Evolutionary conservation across 2,329 filamentous ascomycete species (phyloP), one percentile per base, ranked within the genome.

Genomic region (Aspergillus sp.): DNA sequence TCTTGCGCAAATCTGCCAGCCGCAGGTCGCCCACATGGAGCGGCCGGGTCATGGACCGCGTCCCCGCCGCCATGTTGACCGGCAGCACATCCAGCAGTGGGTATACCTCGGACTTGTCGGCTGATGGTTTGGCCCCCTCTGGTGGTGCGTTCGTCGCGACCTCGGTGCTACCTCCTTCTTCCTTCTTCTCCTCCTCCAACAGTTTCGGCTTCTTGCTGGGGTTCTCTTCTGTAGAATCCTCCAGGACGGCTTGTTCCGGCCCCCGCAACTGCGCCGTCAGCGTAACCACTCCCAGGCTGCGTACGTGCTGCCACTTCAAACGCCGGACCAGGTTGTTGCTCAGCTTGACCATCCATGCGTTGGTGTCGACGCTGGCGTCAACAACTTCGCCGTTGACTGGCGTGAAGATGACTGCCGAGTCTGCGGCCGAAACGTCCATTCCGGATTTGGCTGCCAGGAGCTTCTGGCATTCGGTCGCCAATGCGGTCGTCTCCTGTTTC

Each of bases 351-450:
- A 91, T 89, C 95, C 96, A 99, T 4, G 95, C 93, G 73, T 98
- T 97, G 5, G 94, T 98, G 74, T 99, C 95, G 45, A 98, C 94
- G 71, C 93, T 97, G 12, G 94, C 95, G 75, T 99, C 89, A 45
- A 99, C 84, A 13, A 83, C 81, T 36, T 84, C 81, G 23, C 92
- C 92, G n/a, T 91, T 81, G 9, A 80, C 76, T 1, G 95, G 95
- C 0, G 91, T 92, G 72, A 94, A 94, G 5, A 99, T 91, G 64
- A 93, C 88, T 38, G 87, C 84, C 77, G 78, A 47, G 74, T 76
- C 69, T n/a, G 78, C 78, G 32, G 89, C 79, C 28, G 70, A 65
- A n/a, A 63, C 66, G 13, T 69, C 69, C 21, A 67, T 63, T 2
- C 69, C 75, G 4, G 73, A 68, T 62, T 80, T 82, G 13, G 78